Conservation (phyloP, 2,329 filamentous ascomycete species). For the Cadophora sp. region DNA sequence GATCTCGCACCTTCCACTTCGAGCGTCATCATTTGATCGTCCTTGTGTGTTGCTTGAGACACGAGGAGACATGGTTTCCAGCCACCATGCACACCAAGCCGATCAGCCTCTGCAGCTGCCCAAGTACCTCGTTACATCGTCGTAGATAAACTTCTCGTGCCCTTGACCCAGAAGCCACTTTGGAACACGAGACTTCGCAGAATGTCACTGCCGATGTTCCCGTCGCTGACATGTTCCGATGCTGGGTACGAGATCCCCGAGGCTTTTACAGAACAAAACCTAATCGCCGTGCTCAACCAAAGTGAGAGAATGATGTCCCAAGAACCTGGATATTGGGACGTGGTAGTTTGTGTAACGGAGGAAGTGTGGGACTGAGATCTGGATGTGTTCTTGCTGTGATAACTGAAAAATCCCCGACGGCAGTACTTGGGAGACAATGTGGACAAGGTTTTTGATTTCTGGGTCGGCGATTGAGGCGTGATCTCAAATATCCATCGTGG, state of each 20-base stretch:
- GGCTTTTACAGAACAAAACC: background rate
- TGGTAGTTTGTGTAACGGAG: background rate
- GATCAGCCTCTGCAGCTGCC: background rate
- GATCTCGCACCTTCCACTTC: background rate
- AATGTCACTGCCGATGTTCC: no score
- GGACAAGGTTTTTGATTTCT: background rate
- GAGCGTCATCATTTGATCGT: background rate
- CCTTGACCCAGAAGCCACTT: background rate
- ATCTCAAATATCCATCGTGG: background rate
- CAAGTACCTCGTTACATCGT: background rate
- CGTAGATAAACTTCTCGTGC: background rate
- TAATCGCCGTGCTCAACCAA: background rate
- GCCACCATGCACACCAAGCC: background rate
- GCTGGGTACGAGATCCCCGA: slow-evolving; percentile 10
- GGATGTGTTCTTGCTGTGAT: background rate
- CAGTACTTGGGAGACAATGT: no score
- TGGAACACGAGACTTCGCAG: background rate
- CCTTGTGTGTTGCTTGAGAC: background rate
- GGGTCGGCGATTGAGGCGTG: background rate
- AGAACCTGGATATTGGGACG: slow-evolving; percentile 3
- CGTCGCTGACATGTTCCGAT: background rate
- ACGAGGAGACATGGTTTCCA: slow-evolving; percentile 2
- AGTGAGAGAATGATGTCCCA: background rate
- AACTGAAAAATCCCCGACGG: no score
- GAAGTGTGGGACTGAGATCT: background rate